phyloP scores from a whole-genome alignment of 208 protist species.

The Plasmodiophora brassicae region DNA sequence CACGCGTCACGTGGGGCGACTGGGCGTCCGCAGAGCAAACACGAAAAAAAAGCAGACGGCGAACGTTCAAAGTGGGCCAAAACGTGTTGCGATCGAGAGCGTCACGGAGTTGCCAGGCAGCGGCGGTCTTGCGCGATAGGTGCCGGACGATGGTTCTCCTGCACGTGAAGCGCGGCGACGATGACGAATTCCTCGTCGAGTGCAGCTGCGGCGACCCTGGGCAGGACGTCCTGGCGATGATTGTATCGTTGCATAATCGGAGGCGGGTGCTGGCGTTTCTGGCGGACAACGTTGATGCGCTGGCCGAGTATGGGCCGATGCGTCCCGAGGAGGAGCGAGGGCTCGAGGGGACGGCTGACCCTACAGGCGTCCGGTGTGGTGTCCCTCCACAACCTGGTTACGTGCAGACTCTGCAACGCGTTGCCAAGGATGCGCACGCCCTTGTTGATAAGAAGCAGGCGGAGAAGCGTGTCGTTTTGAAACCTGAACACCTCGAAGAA shows the following conservation, averaged over 20 bases:
- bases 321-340: not conserved
- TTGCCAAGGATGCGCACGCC: not conserved
- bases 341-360: not conserved
- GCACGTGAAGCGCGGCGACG: not conserved
- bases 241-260: conserved; percentile 2
- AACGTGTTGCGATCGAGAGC: too few species aligned
- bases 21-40: too few species aligned
- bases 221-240: not conserved
- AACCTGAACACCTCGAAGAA: not conserved
- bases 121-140: too few species aligned
- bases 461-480: not conserved
- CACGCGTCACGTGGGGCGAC: too few species aligned
- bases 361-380: not conserved
- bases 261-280: not conserved
- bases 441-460: not conserved
- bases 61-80: too few species aligned
- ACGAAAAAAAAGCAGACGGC: too few species aligned
- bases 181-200: not conserved
- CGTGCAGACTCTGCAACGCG: not conserved
- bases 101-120: too few species aligned
- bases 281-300: not conserved
- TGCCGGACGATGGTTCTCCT: conserved; percentile 1
- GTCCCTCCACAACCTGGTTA: not conserved
- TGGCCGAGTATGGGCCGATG: conserved; percentile 10
- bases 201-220: not conserved